Conservation (phyloP, 1,284 basidiomycete genomes). For the Abortiporus biennis region DNA sequence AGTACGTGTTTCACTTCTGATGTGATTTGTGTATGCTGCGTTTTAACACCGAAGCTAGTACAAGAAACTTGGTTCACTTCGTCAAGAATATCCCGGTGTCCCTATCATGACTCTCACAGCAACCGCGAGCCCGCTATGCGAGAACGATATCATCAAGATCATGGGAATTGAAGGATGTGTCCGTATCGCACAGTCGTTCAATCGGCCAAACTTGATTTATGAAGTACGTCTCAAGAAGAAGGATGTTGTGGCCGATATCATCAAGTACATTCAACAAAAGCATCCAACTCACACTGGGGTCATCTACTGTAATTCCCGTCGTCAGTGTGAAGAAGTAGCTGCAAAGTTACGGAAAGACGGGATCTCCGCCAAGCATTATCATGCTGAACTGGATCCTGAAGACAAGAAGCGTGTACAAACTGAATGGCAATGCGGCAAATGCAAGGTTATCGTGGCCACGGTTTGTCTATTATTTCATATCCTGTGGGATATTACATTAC, state of each 20-base stretch:
- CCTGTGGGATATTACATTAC: conserved; percentile 1
- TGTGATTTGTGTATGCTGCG: background rate
- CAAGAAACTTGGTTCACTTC: conserved; percentile 59
- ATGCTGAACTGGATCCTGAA: conserved; percentile 68
- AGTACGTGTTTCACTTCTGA: conserved; percentile 34
- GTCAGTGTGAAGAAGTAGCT: conserved; percentile 79
- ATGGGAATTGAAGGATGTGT: conserved; percentile 61
- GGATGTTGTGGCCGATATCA: conserved; percentile 62
- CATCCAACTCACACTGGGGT: conserved; percentile 72
- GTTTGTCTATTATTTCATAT: conserved; percentile 29
- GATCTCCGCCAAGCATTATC: conserved; percentile 77
- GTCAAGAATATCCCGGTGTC: conserved; percentile 67
- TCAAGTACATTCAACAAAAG: conserved; percentile 59
- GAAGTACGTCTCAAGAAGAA: conserved; percentile 64
- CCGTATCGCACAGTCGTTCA: conserved; percentile 81
- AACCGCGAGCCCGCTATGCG: conserved; percentile 78
- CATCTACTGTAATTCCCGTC: conserved; percentile 77
- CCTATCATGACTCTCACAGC: conserved; percentile 97
- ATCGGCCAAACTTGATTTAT: conserved; percentile 87
- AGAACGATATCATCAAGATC: conserved; percentile 72
- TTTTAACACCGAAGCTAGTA: conserved; percentile 42
- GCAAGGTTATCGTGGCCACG: conserved; percentile 89
- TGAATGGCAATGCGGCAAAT: conserved; percentile 72
- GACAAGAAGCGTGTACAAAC: conserved; percentile 66
- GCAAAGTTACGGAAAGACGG: conserved; percentile 49